These are phyloP conservation scores for Odontarrhena argentea DNA, from an alignment of 345 rosid species.

Conservation along the genomic window DNA sequence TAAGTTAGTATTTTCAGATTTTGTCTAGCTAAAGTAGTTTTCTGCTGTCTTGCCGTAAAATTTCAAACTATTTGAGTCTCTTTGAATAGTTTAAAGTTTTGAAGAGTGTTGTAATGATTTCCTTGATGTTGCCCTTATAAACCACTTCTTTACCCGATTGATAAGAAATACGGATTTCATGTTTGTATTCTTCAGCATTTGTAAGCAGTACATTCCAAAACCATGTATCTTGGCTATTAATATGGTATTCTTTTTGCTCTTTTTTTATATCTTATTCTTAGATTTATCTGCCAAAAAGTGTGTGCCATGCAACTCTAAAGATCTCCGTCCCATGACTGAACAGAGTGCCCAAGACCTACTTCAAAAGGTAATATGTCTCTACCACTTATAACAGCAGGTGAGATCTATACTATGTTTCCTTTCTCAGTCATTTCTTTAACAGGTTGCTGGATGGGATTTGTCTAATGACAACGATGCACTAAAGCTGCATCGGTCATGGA, in stretches of 20 bases:
- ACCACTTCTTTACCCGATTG: neutral
- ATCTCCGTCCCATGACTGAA: conserved; percentile 76
- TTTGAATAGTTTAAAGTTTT: neutral
- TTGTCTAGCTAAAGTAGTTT: conserved; percentile 6
- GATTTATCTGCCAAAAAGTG: conserved; percentile 82
- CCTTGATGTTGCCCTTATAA: neutral
- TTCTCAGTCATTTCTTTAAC: conserved; percentile 3
- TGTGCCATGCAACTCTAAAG: conserved; percentile 86
- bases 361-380: conserved; percentile 54
- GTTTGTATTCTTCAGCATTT: neutral
- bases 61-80: neutral
- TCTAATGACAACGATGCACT: conserved; percentile 64
- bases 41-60: conserved; percentile 3
- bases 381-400: neutral
- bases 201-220: conserved; percentile 7
- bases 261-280: conserved; percentile 34
- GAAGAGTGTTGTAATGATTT: neutral
- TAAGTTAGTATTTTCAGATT: neutral
- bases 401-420: neutral
- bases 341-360: conserved; percentile 62
- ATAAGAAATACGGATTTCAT: conserved; percentile 11
- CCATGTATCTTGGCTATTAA: conserved; percentile 18
- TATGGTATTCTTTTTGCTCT: conserved; percentile 9
- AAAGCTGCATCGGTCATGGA: conserved; percentile 76
- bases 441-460: conserved; percentile 87